Evolutionary conservation across 768 basidiomycete species (phyloP), one percentile per base, ranked within the genome.

Genomic region (Roridomyces roridus): DNA sequence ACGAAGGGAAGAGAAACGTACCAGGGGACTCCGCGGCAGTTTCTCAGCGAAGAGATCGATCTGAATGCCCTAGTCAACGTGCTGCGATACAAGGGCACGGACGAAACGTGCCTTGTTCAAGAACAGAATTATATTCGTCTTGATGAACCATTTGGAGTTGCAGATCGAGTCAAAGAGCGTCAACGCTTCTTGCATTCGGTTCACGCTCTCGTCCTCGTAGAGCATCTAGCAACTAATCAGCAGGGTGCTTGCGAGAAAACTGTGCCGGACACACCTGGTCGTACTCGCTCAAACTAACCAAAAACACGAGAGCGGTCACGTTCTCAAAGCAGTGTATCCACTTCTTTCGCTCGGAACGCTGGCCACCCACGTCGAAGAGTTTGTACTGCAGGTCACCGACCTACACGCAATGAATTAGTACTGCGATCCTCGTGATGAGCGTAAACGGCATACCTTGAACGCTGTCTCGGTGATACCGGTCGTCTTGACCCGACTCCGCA

Each of bases 271-370:
- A n/a, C n/a, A n/a, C n/a, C n/a, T 98, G 93, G 71, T 96, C 89
- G 73, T 96, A 98, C 80, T 98, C 96, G 78, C 89, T 91, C 73
- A 98, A 79, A 70, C 87, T 87, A 62, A 97, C 95, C 62, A 98
- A 75, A 78, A 98, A 98, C 41, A 98, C 91, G 68, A 98, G 76
- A 4, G 94, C 94, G 2, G 93, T 96, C 26, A 94, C 92, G 62
- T 94, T 94, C 77, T 95, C 94, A 72, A 96, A 95, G 74, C 92
- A 94, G 73, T 95, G 93, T 24, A 95, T 95, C 92, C 94, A 96
- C 77, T 95, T 95, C 75, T 94, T 95, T 55, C 93, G 83, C 72
- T 96, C 93, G 57, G 85, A 87, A 57, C 93, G 77, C 74, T 94
- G 94, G 2, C 93, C 93, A 56, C 94, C 94, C 54, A 96, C 93